Conservation (phyloP, 805 yeast genomes). For the Candida endomychidarum region DNA sequence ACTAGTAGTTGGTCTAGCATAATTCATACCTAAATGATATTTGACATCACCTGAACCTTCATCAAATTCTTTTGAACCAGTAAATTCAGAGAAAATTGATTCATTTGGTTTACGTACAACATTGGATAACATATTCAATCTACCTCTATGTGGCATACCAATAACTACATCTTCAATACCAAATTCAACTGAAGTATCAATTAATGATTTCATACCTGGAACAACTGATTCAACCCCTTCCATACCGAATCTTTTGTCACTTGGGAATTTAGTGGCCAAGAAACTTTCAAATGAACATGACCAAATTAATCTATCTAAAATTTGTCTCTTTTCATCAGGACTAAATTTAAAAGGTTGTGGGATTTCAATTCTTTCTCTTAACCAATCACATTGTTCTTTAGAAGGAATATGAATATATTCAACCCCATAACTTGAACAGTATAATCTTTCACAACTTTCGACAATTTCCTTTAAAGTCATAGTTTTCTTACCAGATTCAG, state of each 20-base stretch:
- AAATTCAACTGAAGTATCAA: slow-evolving; percentile 86
- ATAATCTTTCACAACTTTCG: slow-evolving; percentile 73
- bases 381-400: slow-evolving; percentile 95
- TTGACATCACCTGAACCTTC: slow-evolving; percentile 99
- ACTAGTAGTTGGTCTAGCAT: slow-evolving; percentile 97
- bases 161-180: slow-evolving; percentile 96
- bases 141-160: slow-evolving; percentile 99
- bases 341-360: slow-evolving; percentile 83
- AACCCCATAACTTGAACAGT: slow-evolving; percentile 87
- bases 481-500: slow-evolving; percentile 58
- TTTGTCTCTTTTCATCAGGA: slow-evolving; percentile 91
- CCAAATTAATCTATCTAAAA: slow-evolving; percentile 96
- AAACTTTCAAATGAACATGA: slow-evolving; percentile 90
- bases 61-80: slow-evolving; percentile 85
- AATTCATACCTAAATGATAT: slow-evolving; percentile 99
- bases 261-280: slow-evolving; percentile 93
- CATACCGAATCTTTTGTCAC: slow-evolving; percentile 96
- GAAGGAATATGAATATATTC: slow-evolving; percentile 97
- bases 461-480: slow-evolving; percentile 79
- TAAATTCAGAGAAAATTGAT: slow-evolving; percentile 93
- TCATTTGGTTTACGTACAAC: slow-evolving; percentile 99
- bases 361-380: slow-evolving; percentile 93
- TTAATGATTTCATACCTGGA: slow-evolving; percentile 94
- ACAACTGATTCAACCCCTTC: slow-evolving; percentile 98
- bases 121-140: slow-evolving; percentile 95